Evolutionary conservation across 192 early-diverging fungal genomes (phyloP).

Genomic region (Cladochytrium replicatum): DNA sequence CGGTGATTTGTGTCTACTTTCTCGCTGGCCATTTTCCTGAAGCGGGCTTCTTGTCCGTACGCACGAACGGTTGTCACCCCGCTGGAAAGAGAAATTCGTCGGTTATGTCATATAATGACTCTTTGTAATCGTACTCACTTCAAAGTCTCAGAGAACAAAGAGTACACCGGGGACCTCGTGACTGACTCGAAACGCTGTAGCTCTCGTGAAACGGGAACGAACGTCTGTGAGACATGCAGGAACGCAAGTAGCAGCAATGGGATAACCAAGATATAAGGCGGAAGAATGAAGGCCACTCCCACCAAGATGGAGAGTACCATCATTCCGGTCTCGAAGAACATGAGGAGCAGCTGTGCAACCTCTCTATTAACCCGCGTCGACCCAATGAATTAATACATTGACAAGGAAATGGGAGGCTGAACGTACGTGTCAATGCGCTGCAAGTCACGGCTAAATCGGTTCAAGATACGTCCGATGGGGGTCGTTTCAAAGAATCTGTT

Average conservation of each 20-base stretch:
- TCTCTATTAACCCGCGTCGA: not conserved
- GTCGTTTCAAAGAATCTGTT: conserved; percentile 41
- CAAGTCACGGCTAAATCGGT: conserved; percentile 82
- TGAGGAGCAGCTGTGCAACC: too few species aligned
- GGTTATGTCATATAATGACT: too few species aligned
- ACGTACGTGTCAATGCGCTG: conserved; percentile 59
- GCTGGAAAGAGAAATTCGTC: too few species aligned
- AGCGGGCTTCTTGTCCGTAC: conserved; percentile 20
- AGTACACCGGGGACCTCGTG: conserved; percentile 41
- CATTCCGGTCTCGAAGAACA: conserved; percentile 25
- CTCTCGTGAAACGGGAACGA: conserved; percentile 24
- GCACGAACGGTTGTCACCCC: conserved; percentile 42
- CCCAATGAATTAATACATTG: not conserved
- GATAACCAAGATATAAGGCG: not conserved
- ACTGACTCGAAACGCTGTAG: conserved; percentile 43
- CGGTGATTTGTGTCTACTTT: conserved; percentile 55
- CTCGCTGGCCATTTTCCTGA: conserved; percentile 34
- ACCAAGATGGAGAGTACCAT: conserved; percentile 54
- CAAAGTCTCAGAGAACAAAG: conserved; percentile 69
- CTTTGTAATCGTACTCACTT: too few species aligned
- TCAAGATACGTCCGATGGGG: conserved; percentile 43
- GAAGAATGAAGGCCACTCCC: conserved; percentile 13
- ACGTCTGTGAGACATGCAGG: conserved; percentile 50
- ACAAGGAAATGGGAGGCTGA: not conserved
- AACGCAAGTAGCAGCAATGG: not conserved